Evolutionary conservation across 805 yeast species (phyloP), one percentile per base, ranked within the genome.

Genomic region (Metschnikowia borealis): DNA sequence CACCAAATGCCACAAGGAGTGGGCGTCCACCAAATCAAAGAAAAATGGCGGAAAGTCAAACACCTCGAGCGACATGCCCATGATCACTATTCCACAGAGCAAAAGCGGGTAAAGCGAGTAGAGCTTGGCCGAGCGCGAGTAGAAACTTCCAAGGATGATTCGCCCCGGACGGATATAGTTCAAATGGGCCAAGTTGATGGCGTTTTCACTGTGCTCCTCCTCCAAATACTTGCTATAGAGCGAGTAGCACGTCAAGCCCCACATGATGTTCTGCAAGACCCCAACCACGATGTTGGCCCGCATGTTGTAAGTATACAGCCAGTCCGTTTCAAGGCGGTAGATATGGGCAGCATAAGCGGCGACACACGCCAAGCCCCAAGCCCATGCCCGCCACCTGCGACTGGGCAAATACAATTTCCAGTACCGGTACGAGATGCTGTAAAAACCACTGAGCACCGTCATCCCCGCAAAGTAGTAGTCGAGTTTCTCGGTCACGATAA

Each of bases 231-330:
- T 54, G 34, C 62, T 55, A 56, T 73, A 73, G 23, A 73, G 51
- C 13, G 60, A 46, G 51, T 59, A 73, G 52, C 75, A 70, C 17
- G 64, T 53, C 8, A 60, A 46, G 23, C 54, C 60, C 60, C 71
- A 62, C 18, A 64, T 54, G 2, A 78, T 53, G 64, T 90, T 87
- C 60, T 92, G 97, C 5, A 84, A 54, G 3, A 90, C 50, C 0
- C 97, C 99, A 46, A 89, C 78, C 0, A 78, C 65, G 1, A 94
- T 83, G 61, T 94, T 92, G 26, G 94, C 96, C 55, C 80, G 78
- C 98, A 94, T 92, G 69, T 92, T 92, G 66, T 94, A 94, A 1
- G 95, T 84, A 68, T 92, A 92, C 51, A 89, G 86, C 92, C 97
- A 92, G 57, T 85, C 85, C 10, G 79, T 64, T 13, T 78, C 70